phyloP scores from a whole-genome alignment of 495 filamentous ascomycete genomes.

The Cudoniella acicularis region DNA sequence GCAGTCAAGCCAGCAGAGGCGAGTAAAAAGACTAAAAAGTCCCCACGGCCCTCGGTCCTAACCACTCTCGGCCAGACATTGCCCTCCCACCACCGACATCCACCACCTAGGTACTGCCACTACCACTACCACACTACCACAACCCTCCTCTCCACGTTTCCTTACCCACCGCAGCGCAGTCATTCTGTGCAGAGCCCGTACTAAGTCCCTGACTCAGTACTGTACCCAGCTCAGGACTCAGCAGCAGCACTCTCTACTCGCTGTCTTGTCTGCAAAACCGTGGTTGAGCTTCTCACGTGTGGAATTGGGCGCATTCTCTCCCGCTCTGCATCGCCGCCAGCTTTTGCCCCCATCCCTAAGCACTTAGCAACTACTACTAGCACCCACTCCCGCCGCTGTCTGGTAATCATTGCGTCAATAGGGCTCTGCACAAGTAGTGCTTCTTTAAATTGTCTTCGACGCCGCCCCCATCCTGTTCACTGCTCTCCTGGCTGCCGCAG shows the following conservation, averaged over 20 bases:
- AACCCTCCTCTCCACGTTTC: too few species aligned
- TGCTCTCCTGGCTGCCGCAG: conserved; percentile 17
- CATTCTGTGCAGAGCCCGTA: too few species aligned
- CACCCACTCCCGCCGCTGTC: too few species aligned
- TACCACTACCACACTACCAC: too few species aligned
- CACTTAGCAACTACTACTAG: too few species aligned
- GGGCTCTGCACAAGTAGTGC: neutral
- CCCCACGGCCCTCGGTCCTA: conserved; percentile 15
- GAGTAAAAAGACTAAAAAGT: too few species aligned
- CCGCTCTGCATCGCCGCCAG: neutral
- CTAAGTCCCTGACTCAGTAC: neutral
- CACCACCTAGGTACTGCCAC: neutral
- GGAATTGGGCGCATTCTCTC: neutral
- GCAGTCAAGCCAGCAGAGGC: too few species aligned
- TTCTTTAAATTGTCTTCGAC: neutral
- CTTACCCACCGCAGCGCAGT: too few species aligned
- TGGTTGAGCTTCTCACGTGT: neutral
- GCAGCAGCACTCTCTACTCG: neutral
- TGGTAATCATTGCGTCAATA: neutral
- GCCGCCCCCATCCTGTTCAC: neutral
- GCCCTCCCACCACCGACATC: conserved; percentile 12
- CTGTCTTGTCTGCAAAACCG: neutral
- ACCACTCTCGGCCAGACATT: conserved; percentile 13
- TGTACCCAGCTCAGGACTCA: neutral
- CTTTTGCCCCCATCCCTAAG: too few species aligned